A percentile compares a stretch with the other conserved stretches of the same genome.
Conservation (phyloP, 2,329 filamentous ascomycete species). For the Coniella lustricola region DNA sequence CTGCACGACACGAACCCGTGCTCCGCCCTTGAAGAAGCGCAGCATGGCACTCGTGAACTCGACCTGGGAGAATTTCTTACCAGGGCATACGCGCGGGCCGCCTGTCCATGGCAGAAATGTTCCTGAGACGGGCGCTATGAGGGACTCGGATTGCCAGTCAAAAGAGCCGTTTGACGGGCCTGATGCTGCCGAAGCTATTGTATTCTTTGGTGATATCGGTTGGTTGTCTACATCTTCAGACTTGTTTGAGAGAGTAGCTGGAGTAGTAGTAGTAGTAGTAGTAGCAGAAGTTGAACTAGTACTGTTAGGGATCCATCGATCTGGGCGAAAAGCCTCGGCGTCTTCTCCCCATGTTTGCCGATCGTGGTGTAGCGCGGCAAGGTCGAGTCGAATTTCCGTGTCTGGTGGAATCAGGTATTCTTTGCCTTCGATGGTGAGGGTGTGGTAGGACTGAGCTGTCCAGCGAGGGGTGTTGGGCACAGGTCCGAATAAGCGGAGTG, state of each 20-base stretch:
- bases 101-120: constrained; percentile 3
- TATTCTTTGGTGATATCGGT: not conserved
- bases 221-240: no score
- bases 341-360: constrained; percentile 4
- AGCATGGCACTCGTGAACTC: constrained; percentile 5
- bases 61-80: constrained; percentile 10
- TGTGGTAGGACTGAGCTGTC: not conserved
- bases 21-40: not conserved
- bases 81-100: not conserved
- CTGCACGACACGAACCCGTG: not conserved
- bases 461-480: constrained; percentile 2
- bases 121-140: not conserved
- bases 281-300: no score
- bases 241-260: no score
- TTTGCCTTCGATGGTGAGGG: constrained; percentile 2
- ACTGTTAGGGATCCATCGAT: constrained; percentile 5
- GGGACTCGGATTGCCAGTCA: constrained; percentile 6
- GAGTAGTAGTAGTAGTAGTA: not conserved
- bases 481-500: constrained; percentile 7
- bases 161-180: not conserved
- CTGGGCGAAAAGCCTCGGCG: not conserved
- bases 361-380: constrained; percentile 3
- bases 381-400: not conserved
- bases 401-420: constrained; percentile 1
- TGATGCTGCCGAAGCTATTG: not conserved